Evolutionary conservation across 371 early-diverging fungal genomes (phyloP).

Genomic region (Mortierella sp.): DNA sequence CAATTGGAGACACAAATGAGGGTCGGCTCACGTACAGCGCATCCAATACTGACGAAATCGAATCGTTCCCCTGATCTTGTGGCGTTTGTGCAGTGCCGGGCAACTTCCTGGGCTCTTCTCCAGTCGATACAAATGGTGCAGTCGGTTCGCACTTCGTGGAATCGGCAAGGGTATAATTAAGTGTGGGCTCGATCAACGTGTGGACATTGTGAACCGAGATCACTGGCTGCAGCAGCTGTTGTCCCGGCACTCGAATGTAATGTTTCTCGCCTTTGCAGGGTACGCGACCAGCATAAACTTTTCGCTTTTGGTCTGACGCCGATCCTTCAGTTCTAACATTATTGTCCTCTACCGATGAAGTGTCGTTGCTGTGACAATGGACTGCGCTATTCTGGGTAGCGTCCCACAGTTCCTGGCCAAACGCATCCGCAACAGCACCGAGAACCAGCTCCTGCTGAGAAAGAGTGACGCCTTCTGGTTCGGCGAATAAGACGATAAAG

Average conservation of each 20-base stretch:
- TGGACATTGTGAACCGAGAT: slow-evolving; percentile 54
- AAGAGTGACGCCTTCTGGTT: not conserved
- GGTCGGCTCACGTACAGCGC: slow-evolving; percentile 40
- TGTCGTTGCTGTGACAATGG: slow-evolving; percentile 16
- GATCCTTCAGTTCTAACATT: slow-evolving; percentile 2
- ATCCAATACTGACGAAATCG: slow-evolving; percentile 22
- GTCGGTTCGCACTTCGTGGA: not conserved
- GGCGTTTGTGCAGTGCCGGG: not conserved
- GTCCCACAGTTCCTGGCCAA: slow-evolving; percentile 45
- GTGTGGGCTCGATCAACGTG: slow-evolving; percentile 29
- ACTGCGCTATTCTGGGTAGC: slow-evolving; percentile 3
- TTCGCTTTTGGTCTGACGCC: not conserved
- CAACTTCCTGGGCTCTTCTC: not conserved
- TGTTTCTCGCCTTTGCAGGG: slow-evolving; percentile 47
- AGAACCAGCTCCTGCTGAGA: slow-evolving; percentile 35
- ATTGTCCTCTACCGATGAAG: not conserved
- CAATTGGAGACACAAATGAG: slow-evolving; percentile 42
- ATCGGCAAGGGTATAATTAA: slow-evolving; percentile 31
- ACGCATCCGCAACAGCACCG: slow-evolving; percentile 42
- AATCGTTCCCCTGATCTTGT: not conserved
- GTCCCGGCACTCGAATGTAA: slow-evolving; percentile 23
- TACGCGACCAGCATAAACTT: slow-evolving; percentile 20
- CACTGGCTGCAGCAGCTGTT: slow-evolving; percentile 22
- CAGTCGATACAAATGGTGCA: not conserved
- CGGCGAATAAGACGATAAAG: slow-evolving; percentile 31